Conservation (phyloP, 2,329 filamentous ascomycete species). For the Botrytis sinoallii region DNA sequence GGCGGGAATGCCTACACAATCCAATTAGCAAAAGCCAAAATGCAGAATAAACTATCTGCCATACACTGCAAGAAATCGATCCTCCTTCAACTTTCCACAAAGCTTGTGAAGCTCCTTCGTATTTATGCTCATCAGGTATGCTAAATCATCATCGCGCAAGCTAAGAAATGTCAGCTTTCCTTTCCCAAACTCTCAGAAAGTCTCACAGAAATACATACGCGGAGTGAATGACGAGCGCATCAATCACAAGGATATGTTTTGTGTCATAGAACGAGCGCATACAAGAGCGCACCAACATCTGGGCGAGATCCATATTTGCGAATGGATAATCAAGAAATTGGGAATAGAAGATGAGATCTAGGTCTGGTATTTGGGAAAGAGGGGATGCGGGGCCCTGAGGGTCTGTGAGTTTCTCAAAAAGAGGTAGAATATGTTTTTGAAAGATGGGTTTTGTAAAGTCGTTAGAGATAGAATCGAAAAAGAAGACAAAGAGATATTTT, state of each 20-base stretch:
- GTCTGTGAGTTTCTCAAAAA: background rate
- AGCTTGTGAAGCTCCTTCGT: constrained; percentile 89
- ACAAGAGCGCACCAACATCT: constrained; percentile 81
- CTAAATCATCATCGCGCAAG: constrained; percentile 83
- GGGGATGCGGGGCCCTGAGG: background rate
- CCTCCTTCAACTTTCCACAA: constrained; percentile 79
- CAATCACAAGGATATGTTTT: constrained; percentile 76
- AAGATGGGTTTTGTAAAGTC: background rate
- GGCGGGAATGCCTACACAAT: constrained; percentile 60
- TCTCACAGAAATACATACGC: constrained; percentile 48
- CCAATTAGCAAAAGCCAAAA: constrained; percentile 18
- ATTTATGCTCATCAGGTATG: constrained; percentile 83
- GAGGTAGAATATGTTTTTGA: background rate
- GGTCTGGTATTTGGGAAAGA: background rate
- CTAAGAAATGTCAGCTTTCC: constrained; percentile 42
- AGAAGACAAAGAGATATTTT: constrained; percentile 20
- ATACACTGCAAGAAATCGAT: constrained; percentile 81
- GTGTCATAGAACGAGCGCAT: constrained; percentile 84
- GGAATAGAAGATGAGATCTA: background rate
- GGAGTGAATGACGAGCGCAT: constrained; percentile 74
- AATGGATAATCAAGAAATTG: background rate
- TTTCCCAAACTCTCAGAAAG: constrained; percentile 20
- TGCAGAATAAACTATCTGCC: constrained; percentile 7
- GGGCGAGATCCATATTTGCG: constrained; percentile 60
- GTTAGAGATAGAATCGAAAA: background rate